Conservation (phyloP, 106 monocot genomes). For the Dendrobium officinale region DNA sequence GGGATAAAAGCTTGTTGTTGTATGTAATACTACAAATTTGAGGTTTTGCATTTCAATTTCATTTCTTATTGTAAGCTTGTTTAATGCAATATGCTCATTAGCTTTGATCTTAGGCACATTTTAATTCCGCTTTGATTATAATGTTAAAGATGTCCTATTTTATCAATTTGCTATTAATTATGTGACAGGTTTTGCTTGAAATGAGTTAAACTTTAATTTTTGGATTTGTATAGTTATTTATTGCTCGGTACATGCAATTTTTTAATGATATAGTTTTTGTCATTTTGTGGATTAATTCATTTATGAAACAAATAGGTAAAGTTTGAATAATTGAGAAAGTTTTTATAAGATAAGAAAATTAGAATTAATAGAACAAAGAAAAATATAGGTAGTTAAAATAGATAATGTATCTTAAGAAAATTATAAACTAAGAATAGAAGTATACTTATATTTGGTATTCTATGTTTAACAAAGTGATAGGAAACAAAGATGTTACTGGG, state of each 20-base stretch:
- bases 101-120: background rate
- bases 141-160: background rate
- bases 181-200: background rate
- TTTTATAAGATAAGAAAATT: background rate
- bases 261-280: background rate
- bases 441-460: background rate
- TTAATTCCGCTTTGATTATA: background rate
- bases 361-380: background rate
- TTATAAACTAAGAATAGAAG: background rate
- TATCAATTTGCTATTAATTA: background rate
- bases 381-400: background rate
- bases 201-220: background rate
- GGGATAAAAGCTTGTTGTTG: too few relatives aligned
- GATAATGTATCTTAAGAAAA: too few relatives aligned
- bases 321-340: background rate
- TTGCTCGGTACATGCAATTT: background rate
- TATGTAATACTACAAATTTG: background rate
- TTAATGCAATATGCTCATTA: background rate
- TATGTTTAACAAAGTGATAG: background rate
- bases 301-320: background rate
- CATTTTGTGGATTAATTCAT: background rate
- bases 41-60: background rate
- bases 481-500: background rate
- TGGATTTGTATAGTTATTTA: background rate
- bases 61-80: background rate